Conservation (phyloP, 1,284 basidiomycete species). For the Ganoderma lucidum region DNA sequence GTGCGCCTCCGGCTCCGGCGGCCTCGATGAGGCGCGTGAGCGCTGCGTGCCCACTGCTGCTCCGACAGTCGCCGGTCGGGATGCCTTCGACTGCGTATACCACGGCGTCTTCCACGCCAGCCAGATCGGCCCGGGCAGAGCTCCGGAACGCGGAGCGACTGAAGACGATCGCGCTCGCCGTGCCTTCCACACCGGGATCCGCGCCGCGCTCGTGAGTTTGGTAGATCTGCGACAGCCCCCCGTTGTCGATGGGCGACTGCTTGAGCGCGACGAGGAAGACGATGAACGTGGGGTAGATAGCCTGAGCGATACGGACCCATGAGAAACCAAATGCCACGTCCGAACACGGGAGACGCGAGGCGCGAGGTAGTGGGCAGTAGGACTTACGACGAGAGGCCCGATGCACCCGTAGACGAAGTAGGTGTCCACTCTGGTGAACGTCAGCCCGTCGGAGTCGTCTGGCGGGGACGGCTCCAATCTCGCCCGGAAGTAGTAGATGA, state of each 20-base stretch:
- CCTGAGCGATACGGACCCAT: not conserved
- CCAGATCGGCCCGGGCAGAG: no score
- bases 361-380: no score
- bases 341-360: not conserved
- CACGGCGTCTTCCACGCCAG: no score
- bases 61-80: no score
- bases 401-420: not conserved
- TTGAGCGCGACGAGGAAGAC: constrained; percentile 10
- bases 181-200: not conserved
- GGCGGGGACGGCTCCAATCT: not conserved
- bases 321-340: no score
- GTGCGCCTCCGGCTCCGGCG: no score
- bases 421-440: not conserved
- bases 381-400: not conserved
- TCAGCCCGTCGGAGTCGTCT: not conserved
- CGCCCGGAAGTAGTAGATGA: not conserved
- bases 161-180: not conserved
- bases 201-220: not conserved
- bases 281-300: constrained; percentile 3
- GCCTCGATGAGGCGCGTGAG: no score
- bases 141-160: not conserved
- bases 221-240: not conserved
- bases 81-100: no score
- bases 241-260: not conserved
- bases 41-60: no score